Percentiles rank a stretch among this genome's conserved stretches.
Conservation (phyloP, 768 basidiomycete genomes). For the Albatrellus ellisii region DNA sequence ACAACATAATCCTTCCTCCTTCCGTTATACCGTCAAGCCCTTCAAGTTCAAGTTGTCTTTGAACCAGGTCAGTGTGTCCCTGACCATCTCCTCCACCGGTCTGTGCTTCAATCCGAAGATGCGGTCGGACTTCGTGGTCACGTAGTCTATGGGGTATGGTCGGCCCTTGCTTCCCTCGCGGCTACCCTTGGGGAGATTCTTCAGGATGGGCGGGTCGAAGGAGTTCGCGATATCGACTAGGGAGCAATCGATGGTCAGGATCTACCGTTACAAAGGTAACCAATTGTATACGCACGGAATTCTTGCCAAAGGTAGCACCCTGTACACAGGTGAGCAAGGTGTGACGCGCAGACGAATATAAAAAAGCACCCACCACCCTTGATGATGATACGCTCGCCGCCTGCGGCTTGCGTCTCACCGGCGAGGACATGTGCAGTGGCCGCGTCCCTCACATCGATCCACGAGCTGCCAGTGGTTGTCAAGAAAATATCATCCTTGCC, state of each 20-base stretch:
- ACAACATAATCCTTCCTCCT: no score
- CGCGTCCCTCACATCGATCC: conserved; percentile 2
- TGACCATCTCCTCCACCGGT: conserved; percentile 1
- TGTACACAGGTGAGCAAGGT: not conserved
- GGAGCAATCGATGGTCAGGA: not conserved
- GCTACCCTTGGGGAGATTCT: not conserved
- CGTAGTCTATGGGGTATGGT: not conserved
- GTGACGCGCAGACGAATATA: not conserved
- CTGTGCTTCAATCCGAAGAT: not conserved
- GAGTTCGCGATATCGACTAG: conserved; percentile 3
- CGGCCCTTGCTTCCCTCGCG: not conserved
- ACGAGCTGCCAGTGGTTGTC: not conserved
- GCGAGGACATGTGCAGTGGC: conserved; percentile 1
- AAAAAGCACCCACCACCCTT: not conserved
- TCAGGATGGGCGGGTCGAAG: not conserved
- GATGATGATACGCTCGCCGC: conserved; percentile 3
- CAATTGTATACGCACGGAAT: not conserved
- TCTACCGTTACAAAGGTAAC: not conserved
- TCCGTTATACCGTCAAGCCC: conserved; percentile 14
- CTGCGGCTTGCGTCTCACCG: conserved; percentile 1
- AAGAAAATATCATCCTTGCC: not conserved
- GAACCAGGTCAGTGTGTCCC: not conserved
- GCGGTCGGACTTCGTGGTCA: not conserved
- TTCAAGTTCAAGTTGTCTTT: no score
- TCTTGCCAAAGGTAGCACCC: conserved; percentile 4